Evolutionary conservation across 352 stramenopile genomes (phyloP).

Genomic region (Globisporangium ultimum): DNA sequence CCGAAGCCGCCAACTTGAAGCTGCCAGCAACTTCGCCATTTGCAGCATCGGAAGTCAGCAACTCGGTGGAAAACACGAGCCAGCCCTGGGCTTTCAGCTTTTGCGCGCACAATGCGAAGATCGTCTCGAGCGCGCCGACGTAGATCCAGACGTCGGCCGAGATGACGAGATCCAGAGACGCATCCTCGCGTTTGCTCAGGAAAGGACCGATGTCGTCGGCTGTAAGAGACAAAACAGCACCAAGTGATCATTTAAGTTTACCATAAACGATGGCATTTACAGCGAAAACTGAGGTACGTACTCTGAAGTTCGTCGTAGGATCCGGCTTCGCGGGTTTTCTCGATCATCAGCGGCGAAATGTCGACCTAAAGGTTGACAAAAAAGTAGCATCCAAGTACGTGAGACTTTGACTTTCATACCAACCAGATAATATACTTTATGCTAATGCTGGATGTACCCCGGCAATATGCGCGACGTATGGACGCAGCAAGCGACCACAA

Average conservation of each 20-base stretch:
- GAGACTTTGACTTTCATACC: too few species aligned
- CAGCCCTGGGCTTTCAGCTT: slow-evolving; percentile 43
- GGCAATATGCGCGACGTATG: slow-evolving; percentile 48
- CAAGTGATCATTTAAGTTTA: too few species aligned
- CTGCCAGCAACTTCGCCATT: slow-evolving; percentile 1
- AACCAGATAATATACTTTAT: not conserved
- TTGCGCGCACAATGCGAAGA: slow-evolving; percentile 42
- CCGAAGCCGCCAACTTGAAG: slow-evolving; percentile 59
- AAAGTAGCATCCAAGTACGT: not conserved
- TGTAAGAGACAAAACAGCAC: slow-evolving; percentile 14
- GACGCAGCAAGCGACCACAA: slow-evolving; percentile 61
- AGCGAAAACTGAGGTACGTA: slow-evolving; percentile 22
- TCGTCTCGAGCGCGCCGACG: slow-evolving; percentile 61
- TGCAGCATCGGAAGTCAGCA: slow-evolving; percentile 17
- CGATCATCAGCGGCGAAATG: slow-evolving; percentile 78
- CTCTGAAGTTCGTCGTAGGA: slow-evolving; percentile 74
- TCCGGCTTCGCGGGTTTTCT: slow-evolving; percentile 57
- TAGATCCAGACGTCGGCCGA: slow-evolving; percentile 88
- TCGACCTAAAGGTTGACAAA: slow-evolving; percentile 43
- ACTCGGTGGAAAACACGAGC: slow-evolving; percentile 74
- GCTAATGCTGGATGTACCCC: slow-evolving; percentile 31
- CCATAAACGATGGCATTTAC: too few species aligned
- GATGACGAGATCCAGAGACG: slow-evolving; percentile 59
- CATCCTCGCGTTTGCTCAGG: slow-evolving; percentile 33
- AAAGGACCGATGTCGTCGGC: slow-evolving; percentile 55